A percentile compares a stretch with the other conserved stretches of the same genome.
These are phyloP conservation scores for Bonia amplexicaulis DNA, from an alignment of 176 grass and related monocot species.

Conservation along the genomic window DNA sequence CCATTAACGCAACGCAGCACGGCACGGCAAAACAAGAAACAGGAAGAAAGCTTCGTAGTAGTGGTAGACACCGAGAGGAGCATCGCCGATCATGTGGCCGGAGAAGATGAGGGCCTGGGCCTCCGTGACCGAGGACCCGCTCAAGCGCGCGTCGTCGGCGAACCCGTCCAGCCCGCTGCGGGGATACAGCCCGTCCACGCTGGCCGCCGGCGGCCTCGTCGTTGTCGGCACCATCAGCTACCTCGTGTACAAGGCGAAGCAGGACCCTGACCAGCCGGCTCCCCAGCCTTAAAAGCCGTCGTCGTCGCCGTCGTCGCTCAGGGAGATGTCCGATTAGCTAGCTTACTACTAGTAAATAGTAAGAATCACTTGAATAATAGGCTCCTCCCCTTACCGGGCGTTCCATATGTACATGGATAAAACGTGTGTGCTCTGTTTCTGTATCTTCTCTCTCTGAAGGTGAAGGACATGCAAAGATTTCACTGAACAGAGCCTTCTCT, in stretches of 20 bases:
- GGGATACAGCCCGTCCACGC: slow-evolving; percentile 47
- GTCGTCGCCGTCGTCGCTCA: background rate
- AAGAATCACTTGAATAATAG: background rate
- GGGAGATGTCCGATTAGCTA: slow-evolving; percentile 3
- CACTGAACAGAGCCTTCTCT: background rate
- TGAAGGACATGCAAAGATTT: background rate
- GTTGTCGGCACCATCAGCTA: slow-evolving; percentile 42
- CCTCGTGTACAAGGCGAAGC: slow-evolving; percentile 44
- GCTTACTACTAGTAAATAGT: background rate
- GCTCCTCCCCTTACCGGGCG: background rate
- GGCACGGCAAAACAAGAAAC: background rate
- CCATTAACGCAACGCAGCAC: background rate
- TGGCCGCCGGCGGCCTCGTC: slow-evolving; percentile 41
- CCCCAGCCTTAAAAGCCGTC: slow-evolving; percentile 7
- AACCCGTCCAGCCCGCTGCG: slow-evolving; percentile 20
- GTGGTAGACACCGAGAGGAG: background rate
- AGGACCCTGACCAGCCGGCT: slow-evolving; percentile 16
- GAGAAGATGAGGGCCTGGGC: slow-evolving; percentile 40
- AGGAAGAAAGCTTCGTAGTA: background rate
- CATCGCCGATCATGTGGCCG: slow-evolving; percentile 19
- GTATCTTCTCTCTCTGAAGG: background rate
- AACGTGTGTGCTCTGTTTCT: background rate
- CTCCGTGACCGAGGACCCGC: slow-evolving; percentile 33
- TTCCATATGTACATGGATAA: background rate
- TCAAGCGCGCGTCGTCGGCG: slow-evolving; percentile 11